These are phyloP conservation scores for Hortaea werneckii DNA, from an alignment of 2,329 filamentous ascomycete genomes.

Conservation along the genomic window DNA sequence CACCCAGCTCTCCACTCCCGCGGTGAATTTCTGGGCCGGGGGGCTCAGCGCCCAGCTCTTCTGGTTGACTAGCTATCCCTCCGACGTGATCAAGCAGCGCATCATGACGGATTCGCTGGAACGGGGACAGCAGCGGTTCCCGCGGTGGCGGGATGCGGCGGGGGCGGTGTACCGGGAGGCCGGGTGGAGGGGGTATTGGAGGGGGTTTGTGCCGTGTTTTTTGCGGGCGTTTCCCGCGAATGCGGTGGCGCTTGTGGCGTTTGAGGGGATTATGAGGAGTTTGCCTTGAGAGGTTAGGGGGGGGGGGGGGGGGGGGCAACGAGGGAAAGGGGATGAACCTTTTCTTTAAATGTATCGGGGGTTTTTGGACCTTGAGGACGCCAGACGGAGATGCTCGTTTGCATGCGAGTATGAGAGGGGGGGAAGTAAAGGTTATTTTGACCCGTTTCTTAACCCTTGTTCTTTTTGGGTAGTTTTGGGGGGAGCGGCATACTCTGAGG, in stretches of 20 bases:
- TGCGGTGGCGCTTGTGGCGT: constrained; percentile 83
- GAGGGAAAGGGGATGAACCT: too few relatives aligned
- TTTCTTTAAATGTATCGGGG: too few relatives aligned
- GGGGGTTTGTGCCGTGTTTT: constrained; percentile 90
- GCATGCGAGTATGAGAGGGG: too few relatives aligned
- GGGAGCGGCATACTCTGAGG: too few relatives aligned
- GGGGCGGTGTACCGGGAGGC: constrained; percentile 62
- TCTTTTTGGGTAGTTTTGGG: too few relatives aligned
- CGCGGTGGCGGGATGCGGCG: constrained; percentile 71
- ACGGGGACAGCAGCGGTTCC: constrained; percentile 58
- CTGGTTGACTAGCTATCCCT: constrained; percentile 86
- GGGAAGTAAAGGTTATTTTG: too few relatives aligned
- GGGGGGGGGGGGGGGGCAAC: too few relatives aligned
- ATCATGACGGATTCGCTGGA: constrained; percentile 94
- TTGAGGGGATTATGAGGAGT: constrained; percentile 61
- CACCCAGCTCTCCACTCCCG: constrained; percentile 63
- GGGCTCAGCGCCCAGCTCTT: constrained; percentile 88
- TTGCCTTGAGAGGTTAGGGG: too few relatives aligned
- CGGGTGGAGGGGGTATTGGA: constrained; percentile 74
- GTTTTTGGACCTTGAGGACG: too few relatives aligned
- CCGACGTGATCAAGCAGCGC: constrained; percentile 78
- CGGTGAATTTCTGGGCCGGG: constrained; percentile 94
- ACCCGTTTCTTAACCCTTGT: too few relatives aligned
- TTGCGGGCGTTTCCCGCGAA: constrained; percentile 91
- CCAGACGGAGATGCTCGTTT: too few relatives aligned